Conservation (phyloP, 169 alveolate species). For the Besnoitia besnoiti region DNA sequence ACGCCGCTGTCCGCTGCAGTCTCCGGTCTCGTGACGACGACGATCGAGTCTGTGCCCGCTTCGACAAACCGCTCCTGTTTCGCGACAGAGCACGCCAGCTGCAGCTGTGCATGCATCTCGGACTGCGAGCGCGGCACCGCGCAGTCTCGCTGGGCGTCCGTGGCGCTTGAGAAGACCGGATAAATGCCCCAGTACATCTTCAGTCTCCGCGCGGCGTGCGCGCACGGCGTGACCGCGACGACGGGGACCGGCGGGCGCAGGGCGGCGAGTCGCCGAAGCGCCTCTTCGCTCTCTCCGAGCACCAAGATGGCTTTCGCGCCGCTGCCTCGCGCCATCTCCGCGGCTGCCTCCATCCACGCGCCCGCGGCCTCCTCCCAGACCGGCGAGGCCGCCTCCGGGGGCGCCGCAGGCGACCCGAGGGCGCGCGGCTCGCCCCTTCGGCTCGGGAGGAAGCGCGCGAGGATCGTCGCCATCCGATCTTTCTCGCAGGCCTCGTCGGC, state of each 20-base stretch:
- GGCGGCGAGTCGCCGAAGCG: constrained; percentile 5
- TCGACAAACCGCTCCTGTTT: neutral
- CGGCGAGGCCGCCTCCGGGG: too few relatives aligned
- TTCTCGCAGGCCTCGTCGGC: neutral
- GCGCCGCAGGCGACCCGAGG: too few relatives aligned
- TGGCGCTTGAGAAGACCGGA: constrained; percentile 25
- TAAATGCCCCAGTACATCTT: constrained; percentile 69
- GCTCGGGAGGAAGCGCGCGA: neutral
- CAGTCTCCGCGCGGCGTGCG: constrained; percentile 47
- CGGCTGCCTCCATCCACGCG: constrained; percentile 48
- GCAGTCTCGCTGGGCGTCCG: neutral
- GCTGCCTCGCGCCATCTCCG: neutral
- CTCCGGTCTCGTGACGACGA: neutral
- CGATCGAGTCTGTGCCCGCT: neutral
- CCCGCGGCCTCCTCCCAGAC: neutral
- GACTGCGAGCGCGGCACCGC: neutral
- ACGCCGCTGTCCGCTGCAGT: neutral
- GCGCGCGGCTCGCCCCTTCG: too few relatives aligned
- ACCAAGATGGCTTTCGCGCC: constrained; percentile 47
- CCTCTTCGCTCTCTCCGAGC: neutral
- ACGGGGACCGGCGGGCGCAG: constrained; percentile 57
- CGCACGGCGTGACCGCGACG: constrained; percentile 44
- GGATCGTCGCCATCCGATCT: neutral
- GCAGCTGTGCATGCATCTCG: neutral
- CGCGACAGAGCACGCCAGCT: neutral